Conservation (phyloP, 495 filamentous ascomycete genomes). For the Trichoderma parareesei region DNA sequence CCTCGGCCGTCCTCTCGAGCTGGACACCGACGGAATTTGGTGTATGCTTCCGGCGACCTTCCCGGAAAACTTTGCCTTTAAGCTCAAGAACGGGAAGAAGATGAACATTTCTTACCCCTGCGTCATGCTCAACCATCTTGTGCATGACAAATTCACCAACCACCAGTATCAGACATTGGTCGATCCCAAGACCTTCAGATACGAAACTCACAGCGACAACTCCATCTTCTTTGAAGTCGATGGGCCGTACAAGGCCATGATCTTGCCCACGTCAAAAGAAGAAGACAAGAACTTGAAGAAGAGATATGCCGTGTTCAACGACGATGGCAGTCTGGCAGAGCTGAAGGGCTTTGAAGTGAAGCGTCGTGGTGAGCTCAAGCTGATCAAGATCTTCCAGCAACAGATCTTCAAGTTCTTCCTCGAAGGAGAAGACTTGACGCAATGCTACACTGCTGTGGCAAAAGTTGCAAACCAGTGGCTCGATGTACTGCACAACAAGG, state of each 20-base stretch:
- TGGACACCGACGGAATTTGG: constrained; percentile 99
- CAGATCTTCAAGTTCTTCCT: constrained; percentile 99
- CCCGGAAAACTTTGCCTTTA: constrained; percentile 94
- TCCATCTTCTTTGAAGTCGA: constrained; percentile 99
- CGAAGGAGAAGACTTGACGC: constrained; percentile 73
- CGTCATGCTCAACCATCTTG: constrained; percentile 98
- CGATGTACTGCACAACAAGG: constrained; percentile 83
- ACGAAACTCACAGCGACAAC: constrained; percentile 95
- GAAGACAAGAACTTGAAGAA: constrained; percentile 99
- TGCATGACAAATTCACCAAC: constrained; percentile 92
- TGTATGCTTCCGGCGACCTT: constrained; percentile 98
- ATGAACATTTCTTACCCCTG: constrained; percentile 92
- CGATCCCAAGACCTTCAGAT: constrained; percentile 72
- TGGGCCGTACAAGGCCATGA: constrained; percentile 95
- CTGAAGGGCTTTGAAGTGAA: constrained; percentile 98
- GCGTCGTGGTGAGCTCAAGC: constrained; percentile 92
- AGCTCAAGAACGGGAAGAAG: constrained; percentile 90
- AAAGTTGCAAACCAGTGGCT: constrained; percentile 95
- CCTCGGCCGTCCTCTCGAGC: constrained; percentile 84
- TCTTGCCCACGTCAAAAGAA: constrained; percentile 93
- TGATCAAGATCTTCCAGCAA: constrained; percentile 99
- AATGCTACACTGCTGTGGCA: constrained; percentile 87
- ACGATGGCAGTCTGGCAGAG: constrained; percentile 93
- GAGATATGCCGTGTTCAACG: constrained; percentile 97
- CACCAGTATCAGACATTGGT: constrained; percentile 89